phyloP scores from a whole-genome alignment of 441 rosid genomes.

The Syzygium syzygioides region DNA sequence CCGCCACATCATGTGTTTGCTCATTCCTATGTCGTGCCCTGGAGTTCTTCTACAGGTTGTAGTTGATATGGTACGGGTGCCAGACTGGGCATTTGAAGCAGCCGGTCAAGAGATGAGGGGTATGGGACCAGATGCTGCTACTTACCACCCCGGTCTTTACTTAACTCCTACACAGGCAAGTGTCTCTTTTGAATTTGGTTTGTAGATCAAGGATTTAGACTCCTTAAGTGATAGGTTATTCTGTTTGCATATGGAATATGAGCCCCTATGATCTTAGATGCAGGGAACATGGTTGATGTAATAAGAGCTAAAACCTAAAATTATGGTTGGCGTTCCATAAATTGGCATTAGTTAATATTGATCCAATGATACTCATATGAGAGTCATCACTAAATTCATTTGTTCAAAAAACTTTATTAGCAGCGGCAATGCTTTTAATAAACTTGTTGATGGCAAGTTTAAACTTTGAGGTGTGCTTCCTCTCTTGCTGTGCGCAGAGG shows the following conservation, averaged over 20 bases:
- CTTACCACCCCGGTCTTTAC: slow-evolving; percentile 95
- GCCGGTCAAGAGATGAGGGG: slow-evolving; percentile 98
- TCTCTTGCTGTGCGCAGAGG: slow-evolving; percentile 36
- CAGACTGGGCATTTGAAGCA: slow-evolving; percentile 99
- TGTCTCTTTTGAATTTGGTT: background rate
- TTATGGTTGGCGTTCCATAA: background rate
- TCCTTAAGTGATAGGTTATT: background rate
- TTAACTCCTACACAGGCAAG: slow-evolving; percentile 88
- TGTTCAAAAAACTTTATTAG: background rate
- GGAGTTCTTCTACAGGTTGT: slow-evolving; percentile 45
- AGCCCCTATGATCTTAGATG: background rate
- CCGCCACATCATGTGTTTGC: background rate
- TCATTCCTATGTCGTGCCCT: background rate
- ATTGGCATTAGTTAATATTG: background rate
- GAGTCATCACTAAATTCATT: background rate
- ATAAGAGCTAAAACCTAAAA: background rate
- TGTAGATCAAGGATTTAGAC: background rate
- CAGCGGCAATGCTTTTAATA: background rate
- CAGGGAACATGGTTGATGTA: background rate
- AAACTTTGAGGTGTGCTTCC: background rate
- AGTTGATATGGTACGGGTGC: slow-evolving; percentile 91
- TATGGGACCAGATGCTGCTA: slow-evolving; percentile 83
- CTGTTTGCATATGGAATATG: background rate
- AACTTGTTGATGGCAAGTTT: background rate
- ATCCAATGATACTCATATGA: background rate